Evolutionary conservation across 176 grass and related monocot genomes (phyloP).

Genomic region (Areca catechu): DNA sequence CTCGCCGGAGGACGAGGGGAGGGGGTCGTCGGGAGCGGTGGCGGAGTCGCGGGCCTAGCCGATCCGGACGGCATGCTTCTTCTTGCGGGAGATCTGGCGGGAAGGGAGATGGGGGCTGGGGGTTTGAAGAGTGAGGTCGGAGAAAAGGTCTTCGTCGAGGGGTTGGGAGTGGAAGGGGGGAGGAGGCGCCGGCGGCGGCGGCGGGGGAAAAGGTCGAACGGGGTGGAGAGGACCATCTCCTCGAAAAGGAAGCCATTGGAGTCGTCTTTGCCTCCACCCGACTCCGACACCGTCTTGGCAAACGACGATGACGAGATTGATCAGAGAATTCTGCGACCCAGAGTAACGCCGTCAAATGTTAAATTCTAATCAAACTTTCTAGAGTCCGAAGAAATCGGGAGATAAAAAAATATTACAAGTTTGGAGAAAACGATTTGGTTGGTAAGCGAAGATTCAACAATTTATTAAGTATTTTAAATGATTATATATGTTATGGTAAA

Average conservation of each 20-base stretch:
- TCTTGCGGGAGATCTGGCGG: slow-evolving; percentile 61
- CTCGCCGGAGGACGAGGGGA: background rate
- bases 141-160: slow-evolving; percentile 92
- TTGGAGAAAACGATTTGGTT: no score
- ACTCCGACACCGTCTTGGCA: slow-evolving; percentile 10
- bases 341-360: no score
- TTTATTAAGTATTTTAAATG: no score
- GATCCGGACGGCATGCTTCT: slow-evolving; percentile 89
- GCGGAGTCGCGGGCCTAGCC: slow-evolving; percentile 58
- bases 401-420: no score
- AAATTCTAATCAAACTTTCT: no score
- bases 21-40: slow-evolving; percentile 19
- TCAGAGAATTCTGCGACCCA: background rate
- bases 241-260: slow-evolving; percentile 59
- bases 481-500: no score
- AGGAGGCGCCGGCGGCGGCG: background rate
- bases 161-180: slow-evolving; percentile 18
- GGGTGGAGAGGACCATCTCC: slow-evolving; percentile 81
- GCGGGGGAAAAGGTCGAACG: slow-evolving; percentile 16
- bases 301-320: background rate
- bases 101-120: slow-evolving; percentile 12
- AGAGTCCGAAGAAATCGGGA: no score
- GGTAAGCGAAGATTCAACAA: no score
- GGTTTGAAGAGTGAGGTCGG: slow-evolving; percentile 75
- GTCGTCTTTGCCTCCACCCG: slow-evolving; percentile 6